Evolutionary conservation across 768 basidiomycete species (phyloP), one percentile per base, ranked within the genome.

Genomic region (Mycena rebaudengoi): DNA sequence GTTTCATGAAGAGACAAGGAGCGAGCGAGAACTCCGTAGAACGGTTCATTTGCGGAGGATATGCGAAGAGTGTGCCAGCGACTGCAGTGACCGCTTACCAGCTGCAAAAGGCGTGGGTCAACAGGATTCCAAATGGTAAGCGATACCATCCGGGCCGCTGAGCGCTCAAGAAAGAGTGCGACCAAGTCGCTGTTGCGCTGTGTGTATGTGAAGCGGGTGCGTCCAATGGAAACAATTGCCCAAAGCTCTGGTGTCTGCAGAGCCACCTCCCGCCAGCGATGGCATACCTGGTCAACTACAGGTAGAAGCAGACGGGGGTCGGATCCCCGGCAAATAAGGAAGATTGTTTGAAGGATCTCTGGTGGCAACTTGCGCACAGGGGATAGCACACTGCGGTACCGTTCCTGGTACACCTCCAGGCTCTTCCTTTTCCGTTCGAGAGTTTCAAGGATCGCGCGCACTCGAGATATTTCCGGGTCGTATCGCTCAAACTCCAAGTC

Each of bases 81-180:
- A 35, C 54, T 1, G 41, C 21, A 21, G 18, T 64, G 62, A 3
- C 23, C 12, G 5, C 7, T 2, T 18, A 64, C 6, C 23, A 51
- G 45, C 8, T 35, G 5, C 11, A 67, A 11, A 1, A 67, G 57
- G 5, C 45, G 41, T 20, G 21, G 5, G 30, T 50, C 45, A 13
- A 18, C 53, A 5, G 40, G 61, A 14, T 52, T 18, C 7, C 53
- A 53, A 20, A 67, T 48, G 20, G 58, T 35, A 11, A 67, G 18
- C 12, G 26, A 39, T 40, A 64, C 20, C 10, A 37, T 61, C 5
- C 23, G 46, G 8, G 11, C 51, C 13, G 25, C 21, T 7, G 66
- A 64, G 44, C 61, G 58, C 41, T 67, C 53, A 6, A 63, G 66
- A 25, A 67, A 67, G 28, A 67, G 58, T n/a, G 61, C 45, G 2